Base-by-base conservation (phyloP, 2,329 filamentous ascomycete genomes). In the Canariomyces notabilis region DNA sequence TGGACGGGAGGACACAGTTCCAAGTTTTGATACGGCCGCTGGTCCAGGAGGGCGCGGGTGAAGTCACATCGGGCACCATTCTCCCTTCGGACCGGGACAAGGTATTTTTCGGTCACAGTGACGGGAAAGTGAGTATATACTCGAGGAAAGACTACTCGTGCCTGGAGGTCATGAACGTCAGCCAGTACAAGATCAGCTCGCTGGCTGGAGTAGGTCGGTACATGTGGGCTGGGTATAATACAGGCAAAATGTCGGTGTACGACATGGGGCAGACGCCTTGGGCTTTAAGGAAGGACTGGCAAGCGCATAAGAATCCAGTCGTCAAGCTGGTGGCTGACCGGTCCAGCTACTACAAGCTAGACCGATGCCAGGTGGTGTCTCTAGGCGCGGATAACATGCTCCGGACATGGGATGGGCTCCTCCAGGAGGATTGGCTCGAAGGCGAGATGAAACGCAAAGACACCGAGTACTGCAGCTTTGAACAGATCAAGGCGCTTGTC, bases 401-500 rank as follows among this genome's bases (percentile, higher is more conserved):
- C 54, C 82, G 84, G 41, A 70, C 87, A 2, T 98, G 93, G 93
- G 93, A 98, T 63, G 93, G 90, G 0, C 80, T 95, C 67, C 69
- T 98, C 43, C 84, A 93, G 64, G 89, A 95, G 20, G 93, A 97
- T 66, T 96, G 89, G 85, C 74, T 97, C n/a, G 90, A 96, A 67
- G 73, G 76, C 29, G 80, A 88, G 53, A 95, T 98, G 89, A 89
- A 94, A 61, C 76, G 78, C 23, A 81, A 83, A 51, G 90, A 96
- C 59, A 74, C 78, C 1, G 79, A 93, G 39, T 97, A 88, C 61
- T 96, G 90, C 70, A 76, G 79, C 21, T 95, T 97, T 64, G 77
- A 89, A 44, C 83, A 94, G 57, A 73, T 97, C 47, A 84, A 81
- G 39, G 83, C 87, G 11, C 72, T 89, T 31, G 80, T 95, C 20